A percentile compares a stretch with the other conserved stretches of the same genome.
phyloP scores from a whole-genome alignment of 108 stramenopile species.

The Phaeodactylum tricornutum region DNA sequence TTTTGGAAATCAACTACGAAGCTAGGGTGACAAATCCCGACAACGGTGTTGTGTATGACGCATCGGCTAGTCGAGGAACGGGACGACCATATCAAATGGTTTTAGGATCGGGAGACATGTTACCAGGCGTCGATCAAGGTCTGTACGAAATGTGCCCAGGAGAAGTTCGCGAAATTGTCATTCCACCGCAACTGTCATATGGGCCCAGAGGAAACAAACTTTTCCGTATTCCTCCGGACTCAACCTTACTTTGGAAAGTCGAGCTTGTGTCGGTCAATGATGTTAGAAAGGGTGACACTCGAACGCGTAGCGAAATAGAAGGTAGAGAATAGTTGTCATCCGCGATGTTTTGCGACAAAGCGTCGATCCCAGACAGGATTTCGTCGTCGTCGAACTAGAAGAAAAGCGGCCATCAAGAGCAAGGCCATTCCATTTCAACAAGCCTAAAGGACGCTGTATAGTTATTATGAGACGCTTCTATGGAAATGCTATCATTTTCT shows the following conservation, averaged over 20 bases:
- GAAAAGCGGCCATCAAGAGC: too few species aligned
- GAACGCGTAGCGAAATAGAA: slow-evolving; percentile 5
- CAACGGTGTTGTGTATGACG: slow-evolving; percentile 24
- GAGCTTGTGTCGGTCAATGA: slow-evolving; percentile 19
- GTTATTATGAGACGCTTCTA: too few species aligned
- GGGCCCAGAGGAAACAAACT: slow-evolving; percentile 22
- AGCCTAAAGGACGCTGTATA: too few species aligned
- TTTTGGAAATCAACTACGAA: slow-evolving; percentile 43
- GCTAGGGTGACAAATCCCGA: slow-evolving; percentile 14
- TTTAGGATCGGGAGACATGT: slow-evolving; percentile 38
- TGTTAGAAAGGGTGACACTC: neutral
- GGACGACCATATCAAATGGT: slow-evolving; percentile 52
- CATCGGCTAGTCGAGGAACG: slow-evolving; percentile 36
- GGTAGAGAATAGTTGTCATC: too few species aligned
- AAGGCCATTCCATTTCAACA: too few species aligned
- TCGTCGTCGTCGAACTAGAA: too few species aligned
- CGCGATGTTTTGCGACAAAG: too few species aligned
- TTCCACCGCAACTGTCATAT: slow-evolving; percentile 36
- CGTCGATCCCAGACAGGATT: too few species aligned
- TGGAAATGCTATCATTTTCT: neutral
- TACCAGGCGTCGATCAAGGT: slow-evolving; percentile 48
- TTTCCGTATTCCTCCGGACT: slow-evolving; percentile 27
- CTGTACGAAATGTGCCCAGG: slow-evolving; percentile 55
- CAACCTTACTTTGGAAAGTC: slow-evolving; percentile 32
- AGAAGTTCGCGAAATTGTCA: slow-evolving; percentile 26